Base-by-base conservation (phyloP, 108 stramenopile species). In the Cyclotella baltica region DNA sequence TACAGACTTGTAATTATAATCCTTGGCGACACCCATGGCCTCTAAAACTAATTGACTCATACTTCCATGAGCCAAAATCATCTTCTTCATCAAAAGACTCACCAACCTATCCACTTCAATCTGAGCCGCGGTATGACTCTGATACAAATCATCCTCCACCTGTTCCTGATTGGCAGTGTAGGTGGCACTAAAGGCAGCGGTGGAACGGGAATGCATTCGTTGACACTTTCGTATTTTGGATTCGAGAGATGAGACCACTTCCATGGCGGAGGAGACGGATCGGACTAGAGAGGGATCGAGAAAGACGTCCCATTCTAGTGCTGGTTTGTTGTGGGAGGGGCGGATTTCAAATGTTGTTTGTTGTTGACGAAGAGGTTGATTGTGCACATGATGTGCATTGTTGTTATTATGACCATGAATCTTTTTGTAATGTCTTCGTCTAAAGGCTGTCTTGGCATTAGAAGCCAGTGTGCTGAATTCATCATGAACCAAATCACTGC, bases 251-350 rank as follows among this genome's bases (percentile, higher is more conserved):
- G 80, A 70, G 10, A 63, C 72, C 0, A 64, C 65, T 0, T 29
- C 36, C 37, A 88, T 43, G 16, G 85, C 77, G 0, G 30, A 10
- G 34, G 85, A 78, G 25, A 88, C 78, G 20, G 61, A 55, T 1
- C 73, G 63, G 1, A 80, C 85, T 13, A 88, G 30, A 0, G 34
- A 72, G 16, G 88, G 88, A 78, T 88, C 88, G 18, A 88, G 73
- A 46, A 88, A 88, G 4, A 88, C 81, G 57, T 88, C 86, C 87
- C 85, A 86, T 36, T 76, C 75, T 35, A 76, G 47, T 36, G 75
- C 75, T 16, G 75, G 75, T 38, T 75, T 75, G 64, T 46, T 66
- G 38, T 67, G 62, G 0, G 34, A 43, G 5, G 62, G 73, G 4
- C 55, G 35, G 4, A 35, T 38, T 56, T 66, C 74, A 29, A 56